Evolutionary conservation across 2,329 filamentous ascomycete genomes (phyloP), one percentile per base, ranked within the genome.

Genomic region (Pyrenochaeta sp.): DNA sequence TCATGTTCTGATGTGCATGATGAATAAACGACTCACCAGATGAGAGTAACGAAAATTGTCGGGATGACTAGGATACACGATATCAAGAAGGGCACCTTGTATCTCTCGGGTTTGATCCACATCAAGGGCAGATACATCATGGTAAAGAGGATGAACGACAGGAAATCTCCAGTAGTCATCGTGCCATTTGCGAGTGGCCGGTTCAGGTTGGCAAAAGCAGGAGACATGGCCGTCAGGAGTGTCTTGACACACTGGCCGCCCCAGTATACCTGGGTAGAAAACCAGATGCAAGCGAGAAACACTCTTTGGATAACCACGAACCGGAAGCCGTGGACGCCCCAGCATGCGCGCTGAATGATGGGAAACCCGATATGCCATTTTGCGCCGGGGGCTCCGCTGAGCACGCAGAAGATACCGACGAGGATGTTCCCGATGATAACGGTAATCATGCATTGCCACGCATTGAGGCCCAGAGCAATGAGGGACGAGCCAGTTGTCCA

Each of bases 81-180:
- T 22, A 55, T 57, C 24, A 64, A 56, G 23, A 63, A 53, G 4
- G 69, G 60, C 37, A 58, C 57, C 39, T 67, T 70, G 18, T 74
- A 73, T 34, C 69, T 65, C 41, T 77, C 69, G 0, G 77, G 77
- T 1, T 67, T 67, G 18, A 78, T 65, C 30, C 71, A 74, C 8
- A 79, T 63, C 14, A 79, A 65, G 1, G 74, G 73, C 7, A 74
- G 62, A 3, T 53, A 63, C 18, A 73, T 52, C 18, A 73, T 37
- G 21, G 65, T 64, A 53, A 70, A 75, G 14, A 74, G 37, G n/a
- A 73, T 53, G 41, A 60, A 72, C 1, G 63, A 67, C 15, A 71
- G 55, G 29, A 74, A 65, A 19, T 72, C 49, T 10, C 60, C 58
- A 6, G 71, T 74, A 3, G 63, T 69, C 48, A 71, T 65, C 40